Base-by-base conservation (phyloP, 257 asterid genomes). In the Rehmannia glutinosa region DNA sequence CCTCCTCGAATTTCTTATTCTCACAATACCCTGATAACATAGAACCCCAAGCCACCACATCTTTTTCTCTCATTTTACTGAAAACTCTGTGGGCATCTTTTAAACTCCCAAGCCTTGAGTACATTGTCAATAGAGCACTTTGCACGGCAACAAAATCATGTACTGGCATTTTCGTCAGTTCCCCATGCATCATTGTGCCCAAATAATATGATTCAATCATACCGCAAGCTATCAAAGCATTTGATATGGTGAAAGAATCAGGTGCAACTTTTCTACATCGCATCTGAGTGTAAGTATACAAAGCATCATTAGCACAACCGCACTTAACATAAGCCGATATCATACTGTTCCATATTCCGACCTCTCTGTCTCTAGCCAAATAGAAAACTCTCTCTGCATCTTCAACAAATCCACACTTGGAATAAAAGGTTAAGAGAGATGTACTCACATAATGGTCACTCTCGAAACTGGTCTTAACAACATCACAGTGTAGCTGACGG, bases 31-130 rank as follows among this genome's bases (percentile, higher is more conserved):
- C 92, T 9, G 87, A 85, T 63, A 93, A 80, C 74, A 90, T 83
- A 38, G 95, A 85, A 7, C 97, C 96, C 97, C 97, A 93, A 39
- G 96, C 92, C 43, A 93, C 83, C 36, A 82, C 70, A 70, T 90
- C 99, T 73, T 76, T 88, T 39, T 62, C 81, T 77, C 77, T 77
- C 81, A 90, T 90, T 64, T 76, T 76, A 28, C 24, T 9, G 51
- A 93, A 93, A 68, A 86, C 80, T 52, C 73, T 75, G 47, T 43
- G 16, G 10, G 96, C 85, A 27, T 77, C 86, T 28, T 58, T 45
- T 35, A 78, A 24, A 57, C 51, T 72, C 69, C 96, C 88, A 73
- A 81, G 71, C 77, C 79, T 93, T n/a, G 87, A 86, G 80, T 93
- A 93, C 97, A 90, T 85, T 17, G 96, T 82, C 75, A 90, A 53